Base-by-base conservation (phyloP, 768 basidiomycete species). In the Pholiota molesta region DNA sequence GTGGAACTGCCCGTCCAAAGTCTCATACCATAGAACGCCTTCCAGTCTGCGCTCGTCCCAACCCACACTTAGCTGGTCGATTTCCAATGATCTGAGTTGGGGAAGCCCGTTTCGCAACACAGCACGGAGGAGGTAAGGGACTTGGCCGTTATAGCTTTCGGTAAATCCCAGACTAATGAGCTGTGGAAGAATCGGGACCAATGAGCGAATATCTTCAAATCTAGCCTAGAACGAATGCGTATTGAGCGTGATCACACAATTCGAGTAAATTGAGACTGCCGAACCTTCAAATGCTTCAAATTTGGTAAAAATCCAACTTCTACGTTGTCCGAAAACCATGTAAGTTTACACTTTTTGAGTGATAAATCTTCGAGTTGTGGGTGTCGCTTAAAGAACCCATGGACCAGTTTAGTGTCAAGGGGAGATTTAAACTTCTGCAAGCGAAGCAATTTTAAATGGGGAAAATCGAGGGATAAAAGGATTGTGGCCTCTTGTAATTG, bases 91-190 rank as follows among this genome's bases (percentile, higher is more conserved):
- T 52, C 49, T 35, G 3, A 69, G 37, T 3, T 61, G 51, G 17
- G 63, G 63, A 5, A 70, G 39, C 0, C 66, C 67, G 14, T 55
- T 17, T 17, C 66, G 65, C 6, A 66, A 42, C 9, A 66, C 37
- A 6, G 31, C 26, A 17, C 65, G 65, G 7, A 70, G 55, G 3
- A 69, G 63, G 55, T 66, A 68, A 0, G 69, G 65, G 19, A 68
- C 62, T 37, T 70, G 69, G 0, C 60, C 56, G 11, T 70, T 65
- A 11, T 62, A 31, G 21, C 49, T 62, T 3, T 54, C 19, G 26
- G 42, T 21, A 39, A 68, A 33, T 6, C 51, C 13, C 9, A 68
- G 53, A 31, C 59, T 52, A 11, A 60, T 13, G 8, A 68, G 52
- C 33, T 53, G 67, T 3, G n/a, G 55, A 10, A 68, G 47, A 14